Base-by-base conservation (phyloP, 345 rosid genomes). In the Ailanthus altissimus region DNA sequence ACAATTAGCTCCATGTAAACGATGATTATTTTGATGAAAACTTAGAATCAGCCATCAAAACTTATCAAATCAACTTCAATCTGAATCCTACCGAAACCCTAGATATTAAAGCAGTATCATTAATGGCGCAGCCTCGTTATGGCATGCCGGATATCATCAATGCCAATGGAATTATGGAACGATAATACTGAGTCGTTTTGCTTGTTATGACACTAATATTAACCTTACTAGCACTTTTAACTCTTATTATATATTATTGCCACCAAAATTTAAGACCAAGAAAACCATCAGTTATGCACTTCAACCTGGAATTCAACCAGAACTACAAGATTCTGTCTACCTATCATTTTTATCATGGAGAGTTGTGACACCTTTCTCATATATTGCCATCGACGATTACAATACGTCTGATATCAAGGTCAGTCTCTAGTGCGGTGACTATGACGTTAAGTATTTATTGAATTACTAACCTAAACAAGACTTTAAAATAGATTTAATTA, bases 31-130 rank as follows among this genome's bases (percentile, higher is more conserved):
- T 78, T 62, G 81, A 78, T n/a, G 76, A 68, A 1, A n/a, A 45
- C 11, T 20, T 82, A n/a, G 77, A 78, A 21, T 64, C 42, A 2
- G 70, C 77, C 61, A 15, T 75, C 56, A 82, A 60, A 75, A 59
- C 72, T 2, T 82, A 80, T 38, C 77, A 80, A 10, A 40, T 64
- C 6, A 75, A 75, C 42, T 64, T 70, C n/a, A 38, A 80, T 60
- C 9, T 80, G 15, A 75, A 80, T 5, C 21, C 67, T 18, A 70
- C 79, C 0, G 76, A 76, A 13, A 63, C 15, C 20, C 40, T 80
- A 32, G 61, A 79, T 21, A 38, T 43, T 3, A 16, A 68, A 28
- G 69, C 72, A 0, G 26, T 69, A 4, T 40, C 65, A 16, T 42
- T 15, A 25, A 79, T 75, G 82, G 63, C 14, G 32, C 28, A 20